phyloP scores from a whole-genome alignment of 805 yeast genomes.

The Yarrowia osloensis region DNA sequence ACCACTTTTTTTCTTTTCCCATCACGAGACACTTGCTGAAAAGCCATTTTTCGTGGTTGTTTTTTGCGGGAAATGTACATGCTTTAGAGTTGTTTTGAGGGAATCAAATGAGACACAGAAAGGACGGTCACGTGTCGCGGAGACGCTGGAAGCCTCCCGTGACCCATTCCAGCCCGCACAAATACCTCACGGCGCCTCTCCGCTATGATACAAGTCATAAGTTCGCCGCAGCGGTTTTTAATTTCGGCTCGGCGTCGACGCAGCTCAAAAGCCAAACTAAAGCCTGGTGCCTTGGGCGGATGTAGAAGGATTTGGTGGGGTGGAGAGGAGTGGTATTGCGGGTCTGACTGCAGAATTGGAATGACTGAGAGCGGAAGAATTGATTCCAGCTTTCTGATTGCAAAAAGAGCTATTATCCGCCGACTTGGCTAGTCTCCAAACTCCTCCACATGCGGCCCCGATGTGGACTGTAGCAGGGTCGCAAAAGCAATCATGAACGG shows the following conservation, averaged over 20 bases:
- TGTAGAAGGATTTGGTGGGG: too few species aligned
- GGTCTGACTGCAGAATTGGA: not conserved
- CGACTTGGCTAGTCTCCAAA: not conserved
- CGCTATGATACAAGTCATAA: not conserved
- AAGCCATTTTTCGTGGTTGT: too few species aligned
- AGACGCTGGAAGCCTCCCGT: too few species aligned
- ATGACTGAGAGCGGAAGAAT: not conserved
- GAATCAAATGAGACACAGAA: too few species aligned
- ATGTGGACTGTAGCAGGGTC: too few species aligned
- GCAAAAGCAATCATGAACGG: too few species aligned
- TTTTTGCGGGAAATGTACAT: too few species aligned
- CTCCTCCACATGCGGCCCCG: not conserved
- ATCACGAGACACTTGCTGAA: not conserved
- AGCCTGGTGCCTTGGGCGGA: not conserved
- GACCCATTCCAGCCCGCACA: not conserved
- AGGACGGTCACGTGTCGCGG: too few species aligned
- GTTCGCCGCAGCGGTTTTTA: conserved; percentile 2
- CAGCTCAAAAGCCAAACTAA: not conserved
- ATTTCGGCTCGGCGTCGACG: conserved; percentile 8
- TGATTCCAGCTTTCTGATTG: not conserved
- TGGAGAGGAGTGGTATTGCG: not conserved
- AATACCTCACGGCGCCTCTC: not conserved
- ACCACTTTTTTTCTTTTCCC: not conserved
- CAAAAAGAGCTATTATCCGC: not conserved
- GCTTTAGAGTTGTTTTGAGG: too few species aligned